phyloP scores from a whole-genome alignment of 2,329 filamentous ascomycete genomes.

The Fusarium xyrophilum region DNA sequence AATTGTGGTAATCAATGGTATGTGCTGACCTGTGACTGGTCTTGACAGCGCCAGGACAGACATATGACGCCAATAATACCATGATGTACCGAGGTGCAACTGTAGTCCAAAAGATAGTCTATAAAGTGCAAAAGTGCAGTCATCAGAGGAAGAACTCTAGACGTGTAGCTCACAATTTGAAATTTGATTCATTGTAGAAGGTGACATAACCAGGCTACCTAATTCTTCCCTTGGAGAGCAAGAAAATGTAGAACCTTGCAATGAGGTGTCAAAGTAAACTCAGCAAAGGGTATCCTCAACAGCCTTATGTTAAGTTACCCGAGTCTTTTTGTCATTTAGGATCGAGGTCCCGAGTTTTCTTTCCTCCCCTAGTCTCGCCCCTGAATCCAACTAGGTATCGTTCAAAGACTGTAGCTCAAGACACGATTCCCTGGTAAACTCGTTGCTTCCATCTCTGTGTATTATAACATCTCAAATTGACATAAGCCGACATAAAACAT shows the following conservation, averaged over 20 bases:
- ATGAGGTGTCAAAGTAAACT: background rate
- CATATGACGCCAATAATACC: background rate
- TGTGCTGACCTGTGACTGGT: background rate
- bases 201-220: too few species aligned
- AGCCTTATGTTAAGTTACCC: background rate
- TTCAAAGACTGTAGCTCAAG: background rate
- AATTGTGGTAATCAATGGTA: background rate
- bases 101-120: too few species aligned
- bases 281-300: background rate
- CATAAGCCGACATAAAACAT: too few species aligned
- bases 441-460: too few species aligned
- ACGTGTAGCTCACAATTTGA: background rate
- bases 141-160: rapidly evolving
- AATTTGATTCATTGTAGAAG: background rate
- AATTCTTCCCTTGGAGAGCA: background rate
- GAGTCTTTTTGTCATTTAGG: background rate
- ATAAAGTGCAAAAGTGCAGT: too few species aligned
- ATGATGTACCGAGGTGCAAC: background rate
- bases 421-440: background rate
- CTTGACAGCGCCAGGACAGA: background rate
- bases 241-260: background rate
- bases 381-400: background rate
- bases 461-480: too few species aligned
- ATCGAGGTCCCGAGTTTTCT: background rate
- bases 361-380: background rate